phyloP scores from a whole-genome alignment of 116 monocot species.

The Dioscorea cayenensis region DNA sequence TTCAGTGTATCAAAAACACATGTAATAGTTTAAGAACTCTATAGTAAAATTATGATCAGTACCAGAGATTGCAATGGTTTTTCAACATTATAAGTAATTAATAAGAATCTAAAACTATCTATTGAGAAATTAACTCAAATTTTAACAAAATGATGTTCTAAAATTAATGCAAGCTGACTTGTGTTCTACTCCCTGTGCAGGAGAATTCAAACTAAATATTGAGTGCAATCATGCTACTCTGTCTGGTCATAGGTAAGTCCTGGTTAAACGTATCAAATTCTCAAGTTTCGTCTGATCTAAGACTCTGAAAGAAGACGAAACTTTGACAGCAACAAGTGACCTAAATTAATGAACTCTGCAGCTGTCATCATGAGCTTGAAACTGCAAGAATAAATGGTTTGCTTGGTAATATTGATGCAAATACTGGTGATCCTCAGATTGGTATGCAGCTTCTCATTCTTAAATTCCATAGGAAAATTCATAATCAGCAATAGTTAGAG shows the following conservation, averaged over 20 bases:
- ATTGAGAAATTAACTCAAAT: not conserved
- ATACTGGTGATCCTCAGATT: slow-evolving; percentile 94
- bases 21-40: too few species aligned
- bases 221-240: slow-evolving; percentile 98
- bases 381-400: slow-evolving; percentile 89
- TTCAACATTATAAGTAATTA: too few species aligned
- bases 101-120: too few species aligned
- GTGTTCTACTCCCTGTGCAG: slow-evolving; percentile 26
- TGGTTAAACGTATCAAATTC: not conserved
- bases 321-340: not conserved
- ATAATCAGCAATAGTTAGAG: not conserved
- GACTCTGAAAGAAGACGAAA: not conserved
- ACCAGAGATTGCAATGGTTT: too few species aligned
- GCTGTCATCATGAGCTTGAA: slow-evolving; percentile 97
- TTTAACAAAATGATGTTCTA: not conserved
- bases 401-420: slow-evolving; percentile 92
- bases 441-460: slow-evolving; percentile 30
- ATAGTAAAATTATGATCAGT: too few species aligned
- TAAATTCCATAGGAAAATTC: not conserved
- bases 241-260: slow-evolving; percentile 76
- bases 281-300: not conserved
- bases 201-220: slow-evolving; percentile 92
- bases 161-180: not conserved
- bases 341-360: slow-evolving; percentile 15
- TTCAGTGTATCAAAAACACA: too few species aligned